phyloP scores from a whole-genome alignment of 1,284 basidiomycete species.

The Ustilago trichophora region DNA sequence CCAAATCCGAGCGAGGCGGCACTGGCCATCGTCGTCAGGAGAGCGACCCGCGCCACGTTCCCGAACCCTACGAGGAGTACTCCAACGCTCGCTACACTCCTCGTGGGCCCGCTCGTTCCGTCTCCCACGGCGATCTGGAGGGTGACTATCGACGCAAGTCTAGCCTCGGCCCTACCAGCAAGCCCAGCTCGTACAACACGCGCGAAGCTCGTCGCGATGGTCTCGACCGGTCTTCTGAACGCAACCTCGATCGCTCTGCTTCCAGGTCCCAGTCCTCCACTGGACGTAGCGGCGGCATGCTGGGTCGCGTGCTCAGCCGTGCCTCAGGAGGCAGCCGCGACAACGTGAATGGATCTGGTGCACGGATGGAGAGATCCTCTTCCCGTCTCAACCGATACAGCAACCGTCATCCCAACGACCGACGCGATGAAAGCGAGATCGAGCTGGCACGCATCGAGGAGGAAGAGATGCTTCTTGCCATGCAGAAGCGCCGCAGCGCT shows the following conservation, averaged over 20 bases:
- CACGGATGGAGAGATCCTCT: slow-evolving; percentile 22
- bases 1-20: slow-evolving; percentile 10
- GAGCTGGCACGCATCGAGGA: slow-evolving; percentile 43
- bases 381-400: slow-evolving; percentile 31
- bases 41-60: slow-evolving; percentile 28
- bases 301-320: slow-evolving; percentile 32
- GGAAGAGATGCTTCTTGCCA: slow-evolving; percentile 43
- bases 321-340: slow-evolving; percentile 23
- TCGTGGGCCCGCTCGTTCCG: slow-evolving; percentile 8
- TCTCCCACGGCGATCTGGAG: slow-evolving; percentile 14
- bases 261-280: slow-evolving; percentile 2
- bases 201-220: slow-evolving; percentile 30
- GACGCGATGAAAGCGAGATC: slow-evolving; percentile 30
- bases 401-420: slow-evolving; percentile 14
- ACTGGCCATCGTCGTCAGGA: slow-evolving; percentile 21
- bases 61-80: slow-evolving; percentile 40
- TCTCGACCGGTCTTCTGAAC: neutral
- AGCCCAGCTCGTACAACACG: slow-evolving; percentile 26
- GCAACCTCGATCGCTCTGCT: slow-evolving; percentile 5
- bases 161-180: neutral
- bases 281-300: slow-evolving; percentile 21
- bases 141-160: slow-evolving; percentile 13
- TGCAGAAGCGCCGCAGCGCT: slow-evolving; percentile 32
- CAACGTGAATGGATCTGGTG: neutral
- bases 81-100: slow-evolving; percentile 20